Percentiles rank a stretch among this genome's conserved stretches.
phyloP scores from a whole-genome alignment of 2,329 filamentous ascomycete genomes.

The Ceratocystis diversiconidia region DNA sequence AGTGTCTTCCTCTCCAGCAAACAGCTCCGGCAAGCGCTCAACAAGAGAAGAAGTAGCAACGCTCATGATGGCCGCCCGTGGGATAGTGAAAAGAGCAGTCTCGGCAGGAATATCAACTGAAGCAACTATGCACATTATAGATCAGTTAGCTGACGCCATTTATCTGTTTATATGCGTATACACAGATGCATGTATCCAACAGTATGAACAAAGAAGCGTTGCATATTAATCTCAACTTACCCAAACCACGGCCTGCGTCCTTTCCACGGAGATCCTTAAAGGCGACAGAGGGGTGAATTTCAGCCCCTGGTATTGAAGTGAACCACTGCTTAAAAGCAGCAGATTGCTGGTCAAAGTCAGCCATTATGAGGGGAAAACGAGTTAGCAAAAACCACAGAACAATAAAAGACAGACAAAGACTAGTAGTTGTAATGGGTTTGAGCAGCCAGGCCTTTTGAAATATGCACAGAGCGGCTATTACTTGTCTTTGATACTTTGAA shows the following conservation, averaged over 20 bases:
- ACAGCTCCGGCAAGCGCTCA: conserved; percentile 39
- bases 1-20: conserved; percentile 28
- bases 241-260: conserved; percentile 41
- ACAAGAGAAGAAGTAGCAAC: conserved; percentile 57
- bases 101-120: conserved; percentile 54
- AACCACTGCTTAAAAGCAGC: conserved; percentile 41
- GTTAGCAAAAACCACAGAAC: not conserved
- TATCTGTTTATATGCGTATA: not conserved
- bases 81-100: conserved; percentile 68
- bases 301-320: conserved; percentile 35
- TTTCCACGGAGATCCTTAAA: conserved; percentile 38
- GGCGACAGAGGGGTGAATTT: conserved; percentile 38
- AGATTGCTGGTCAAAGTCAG: conserved; percentile 32
- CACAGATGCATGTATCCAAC: not conserved
- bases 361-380: conserved; percentile 21
- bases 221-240: conserved; percentile 25
- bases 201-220: not conserved
- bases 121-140: conserved; percentile 42
- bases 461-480: not conserved
- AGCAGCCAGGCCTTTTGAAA: not conserved
- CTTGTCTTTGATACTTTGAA: not conserved
- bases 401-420: not conserved
- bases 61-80: conserved; percentile 55
- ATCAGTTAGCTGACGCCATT: not conserved
- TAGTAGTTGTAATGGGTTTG: too few species aligned